A percentile compares a stretch with the other conserved stretches of the same genome.
phyloP scores from a whole-genome alignment of 2,329 filamentous ascomycete genomes.

The Exophiala alcalophila region DNA sequence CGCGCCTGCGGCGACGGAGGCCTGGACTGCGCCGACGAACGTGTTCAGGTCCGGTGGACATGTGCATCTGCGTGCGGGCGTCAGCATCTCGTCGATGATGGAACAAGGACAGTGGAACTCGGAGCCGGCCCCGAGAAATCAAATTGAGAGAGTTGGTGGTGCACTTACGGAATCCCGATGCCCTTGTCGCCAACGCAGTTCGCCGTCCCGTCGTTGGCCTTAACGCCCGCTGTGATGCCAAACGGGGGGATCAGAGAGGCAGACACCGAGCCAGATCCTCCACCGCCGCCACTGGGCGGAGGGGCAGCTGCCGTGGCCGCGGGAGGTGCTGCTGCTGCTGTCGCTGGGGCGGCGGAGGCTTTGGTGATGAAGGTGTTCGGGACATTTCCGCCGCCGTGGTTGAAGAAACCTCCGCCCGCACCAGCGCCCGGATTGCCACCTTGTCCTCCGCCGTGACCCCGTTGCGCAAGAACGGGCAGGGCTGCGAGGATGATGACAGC shows the following conservation, averaged over 20 bases:
- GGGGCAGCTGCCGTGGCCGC: constrained; percentile 2
- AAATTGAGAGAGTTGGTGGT: neutral
- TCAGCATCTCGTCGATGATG: constrained; percentile 7
- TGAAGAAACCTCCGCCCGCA: constrained; percentile 6
- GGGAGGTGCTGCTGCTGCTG: constrained; percentile 3
- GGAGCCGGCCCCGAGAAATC: too few relatives aligned
- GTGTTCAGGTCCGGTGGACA: constrained; percentile 23
- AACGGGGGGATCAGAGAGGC: constrained; percentile 23
- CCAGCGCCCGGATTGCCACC: constrained; percentile 1
- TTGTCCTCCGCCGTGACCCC: constrained; percentile 7
- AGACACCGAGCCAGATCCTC: constrained; percentile 11
- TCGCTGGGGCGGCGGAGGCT: constrained; percentile 7
- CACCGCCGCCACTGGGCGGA: neutral
- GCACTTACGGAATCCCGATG: constrained; percentile 22
- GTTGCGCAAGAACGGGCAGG: constrained; percentile 16
- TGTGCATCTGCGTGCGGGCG: constrained; percentile 20
- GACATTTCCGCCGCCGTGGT: constrained; percentile 10
- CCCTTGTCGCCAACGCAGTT: constrained; percentile 23
- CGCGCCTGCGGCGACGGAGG: constrained; percentile 13
- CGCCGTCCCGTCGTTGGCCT: constrained; percentile 23
- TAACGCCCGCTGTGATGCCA: constrained; percentile 20
- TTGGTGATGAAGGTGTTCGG: constrained; percentile 20
- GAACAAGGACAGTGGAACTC: too few relatives aligned
- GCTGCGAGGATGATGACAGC: constrained; percentile 8
- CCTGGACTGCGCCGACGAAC: constrained; percentile 15